phyloP scores from a whole-genome alignment of 1,284 basidiomycete species.

The Cryptococcus sp. region DNA sequence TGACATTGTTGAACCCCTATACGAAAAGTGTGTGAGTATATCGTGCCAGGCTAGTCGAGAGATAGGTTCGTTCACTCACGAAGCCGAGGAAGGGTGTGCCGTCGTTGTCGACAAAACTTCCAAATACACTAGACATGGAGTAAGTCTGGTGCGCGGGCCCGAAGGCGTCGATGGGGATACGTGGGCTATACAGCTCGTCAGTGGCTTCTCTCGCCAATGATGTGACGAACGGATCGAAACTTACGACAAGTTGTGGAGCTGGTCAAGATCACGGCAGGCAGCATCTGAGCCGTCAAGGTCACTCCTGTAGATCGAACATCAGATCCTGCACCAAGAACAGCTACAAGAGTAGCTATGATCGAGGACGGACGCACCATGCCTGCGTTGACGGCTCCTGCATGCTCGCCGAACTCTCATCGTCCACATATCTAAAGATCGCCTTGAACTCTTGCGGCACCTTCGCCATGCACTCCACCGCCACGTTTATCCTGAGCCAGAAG shows the following conservation, averaged over 20 bases:
- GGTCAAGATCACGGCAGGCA: constrained; percentile 18
- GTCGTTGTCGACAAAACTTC: constrained; percentile 16
- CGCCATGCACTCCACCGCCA: neutral
- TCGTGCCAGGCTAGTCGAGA: neutral
- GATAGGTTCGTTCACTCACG: constrained; percentile 6
- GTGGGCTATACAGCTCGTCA: constrained; percentile 21
- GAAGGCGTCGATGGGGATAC: constrained; percentile 22
- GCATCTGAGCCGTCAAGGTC: neutral
- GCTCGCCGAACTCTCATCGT: neutral
- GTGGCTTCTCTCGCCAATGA: neutral
- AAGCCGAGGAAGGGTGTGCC: constrained; percentile 23
- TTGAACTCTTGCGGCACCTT: neutral
- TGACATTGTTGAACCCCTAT: constrained; percentile 32
- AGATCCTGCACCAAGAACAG: neutral
- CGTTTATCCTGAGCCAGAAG: constrained; percentile 36
- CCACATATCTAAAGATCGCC: neutral
- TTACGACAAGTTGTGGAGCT: constrained; percentile 12
- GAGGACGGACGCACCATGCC: neutral
- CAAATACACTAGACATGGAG: constrained; percentile 22
- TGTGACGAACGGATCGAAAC: neutral
- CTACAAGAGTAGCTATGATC: no score
- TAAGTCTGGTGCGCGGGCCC: constrained; percentile 9
- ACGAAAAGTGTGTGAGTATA: neutral
- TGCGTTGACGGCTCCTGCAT: neutral
- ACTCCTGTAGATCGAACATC: neutral